Conservation (phyloP, 441 rosid genomes). For the Erysimum cheiri region DNA sequence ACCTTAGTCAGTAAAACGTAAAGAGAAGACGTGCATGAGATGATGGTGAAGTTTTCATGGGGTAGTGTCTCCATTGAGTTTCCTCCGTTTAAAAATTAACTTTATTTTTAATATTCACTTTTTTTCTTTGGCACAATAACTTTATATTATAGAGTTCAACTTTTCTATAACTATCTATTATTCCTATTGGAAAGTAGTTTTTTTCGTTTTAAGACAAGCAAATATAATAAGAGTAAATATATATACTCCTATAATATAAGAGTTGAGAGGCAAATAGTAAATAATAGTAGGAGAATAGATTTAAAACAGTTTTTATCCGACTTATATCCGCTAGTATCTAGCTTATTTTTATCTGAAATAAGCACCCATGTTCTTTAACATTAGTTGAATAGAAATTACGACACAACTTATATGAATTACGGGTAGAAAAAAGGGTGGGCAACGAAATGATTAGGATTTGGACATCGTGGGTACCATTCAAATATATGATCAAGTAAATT, state of each 20-base stretch:
- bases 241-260: background rate
- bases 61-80: conserved; percentile 37
- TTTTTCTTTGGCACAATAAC: background rate
- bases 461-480: conserved; percentile 47
- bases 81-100: conserved; percentile 20
- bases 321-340: background rate
- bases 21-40: conserved; percentile 80
- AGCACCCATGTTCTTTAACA: background rate
- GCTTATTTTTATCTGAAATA: background rate
- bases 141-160: background rate
- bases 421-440: conserved; percentile 29
- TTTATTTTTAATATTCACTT: background rate
- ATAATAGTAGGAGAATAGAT: background rate
- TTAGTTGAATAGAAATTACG: conserved; percentile 4
- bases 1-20: conserved; percentile 55
- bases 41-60: conserved; percentile 46
- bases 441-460: conserved; percentile 41
- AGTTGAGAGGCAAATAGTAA: background rate
- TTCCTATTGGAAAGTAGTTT: background rate
- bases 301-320: background rate
- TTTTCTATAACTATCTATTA: background rate
- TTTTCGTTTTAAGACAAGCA: background rate
- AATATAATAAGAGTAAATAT: background rate
- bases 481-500: conserved; percentile 24
- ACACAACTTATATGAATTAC: conserved; percentile 22